Base-by-base conservation (phyloP, 305 asterid species). In the Fraxinus angustifolia region DNA sequence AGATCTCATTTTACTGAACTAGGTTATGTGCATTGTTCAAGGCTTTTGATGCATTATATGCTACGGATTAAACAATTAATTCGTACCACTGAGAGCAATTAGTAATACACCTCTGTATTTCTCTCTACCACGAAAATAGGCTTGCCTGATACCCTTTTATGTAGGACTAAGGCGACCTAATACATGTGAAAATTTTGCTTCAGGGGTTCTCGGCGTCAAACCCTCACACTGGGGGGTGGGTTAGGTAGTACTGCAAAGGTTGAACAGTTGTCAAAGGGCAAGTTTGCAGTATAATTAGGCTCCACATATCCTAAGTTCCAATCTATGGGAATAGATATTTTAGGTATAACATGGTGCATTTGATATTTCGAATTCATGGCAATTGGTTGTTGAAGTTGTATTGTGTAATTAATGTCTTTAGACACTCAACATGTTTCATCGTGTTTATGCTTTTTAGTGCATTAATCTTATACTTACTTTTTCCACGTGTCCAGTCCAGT, bases 401-500 rank as follows among this genome's bases (percentile, higher is more conserved):
- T 68, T 28, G 17, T 68, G 74, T 28, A 10, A 21, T 23, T 23
- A 12, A 21, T 21, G n/a, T 23, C 71, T 8, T 62, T 30, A 30
- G 19, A 28, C 3, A 0, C 19, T 28, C 3, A 28, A 67, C 21
- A 0, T 14, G 74, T 68, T 68, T 68, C n/a, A 23, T 8, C 5
- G 23, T 68, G 38, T 82, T 77, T 78, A 26, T 16, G 40, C 73
- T 42, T 73, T 33, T 72, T 72, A 8, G 4, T 10, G 80, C 75
- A 58, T 72, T 79, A 56, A 33, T 58, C 81, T 84, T 70, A 67
- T 84, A 35, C 76, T 40, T 82, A 19, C 82, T 76, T 76, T 85
- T 85, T 70, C 78, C 75, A 50, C 71, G 70, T 84, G 70, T 81
- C 82, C 92, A 93, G 98, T 87, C 98, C 75, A 89, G 74, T 84